Conservation (phyloP, 2,329 filamentous ascomycete genomes). For the Venturia nashicola region DNA sequence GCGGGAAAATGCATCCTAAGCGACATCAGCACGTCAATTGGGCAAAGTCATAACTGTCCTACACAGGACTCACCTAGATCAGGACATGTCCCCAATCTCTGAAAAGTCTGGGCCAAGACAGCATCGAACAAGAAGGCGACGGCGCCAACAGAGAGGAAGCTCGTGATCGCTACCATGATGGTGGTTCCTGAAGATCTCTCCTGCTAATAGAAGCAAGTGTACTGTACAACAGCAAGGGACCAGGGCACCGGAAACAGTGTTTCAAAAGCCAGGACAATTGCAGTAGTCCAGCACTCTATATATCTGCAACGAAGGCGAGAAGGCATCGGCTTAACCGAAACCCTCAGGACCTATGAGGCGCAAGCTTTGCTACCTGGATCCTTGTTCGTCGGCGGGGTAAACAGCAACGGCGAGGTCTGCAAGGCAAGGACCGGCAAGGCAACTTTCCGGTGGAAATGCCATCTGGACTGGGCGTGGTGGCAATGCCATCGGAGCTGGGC, state of each 20-base stretch:
- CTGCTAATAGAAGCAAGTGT: not conserved
- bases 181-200: slow-evolving; percentile 2
- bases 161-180: slow-evolving; percentile 4
- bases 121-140: slow-evolving; percentile 6
- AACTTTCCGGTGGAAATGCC: not conserved
- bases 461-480: not conserved
- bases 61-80: slow-evolving; percentile 30
- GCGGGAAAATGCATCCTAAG: slow-evolving; percentile 40
- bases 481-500: too few species aligned
- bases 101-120: slow-evolving; percentile 38
- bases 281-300: not conserved
- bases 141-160: slow-evolving; percentile 4
- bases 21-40: slow-evolving; percentile 11
- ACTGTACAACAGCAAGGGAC: not conserved
- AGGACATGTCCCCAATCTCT: slow-evolving; percentile 43
- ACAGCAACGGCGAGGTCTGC: not conserved
- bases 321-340: too few species aligned
- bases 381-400: not conserved
- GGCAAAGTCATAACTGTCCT: not conserved
- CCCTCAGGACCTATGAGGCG: too few species aligned
- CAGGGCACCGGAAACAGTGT: not conserved
- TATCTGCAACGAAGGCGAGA: not conserved
- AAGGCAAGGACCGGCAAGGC: not conserved
- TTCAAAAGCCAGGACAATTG: not conserved
- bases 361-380: not conserved